A percentile compares a stretch with the other conserved stretches of the same genome.
These are phyloP conservation scores for Tympanopsis confertula DNA, from an alignment of 2,329 filamentous ascomycete genomes.

Conservation along the genomic window DNA sequence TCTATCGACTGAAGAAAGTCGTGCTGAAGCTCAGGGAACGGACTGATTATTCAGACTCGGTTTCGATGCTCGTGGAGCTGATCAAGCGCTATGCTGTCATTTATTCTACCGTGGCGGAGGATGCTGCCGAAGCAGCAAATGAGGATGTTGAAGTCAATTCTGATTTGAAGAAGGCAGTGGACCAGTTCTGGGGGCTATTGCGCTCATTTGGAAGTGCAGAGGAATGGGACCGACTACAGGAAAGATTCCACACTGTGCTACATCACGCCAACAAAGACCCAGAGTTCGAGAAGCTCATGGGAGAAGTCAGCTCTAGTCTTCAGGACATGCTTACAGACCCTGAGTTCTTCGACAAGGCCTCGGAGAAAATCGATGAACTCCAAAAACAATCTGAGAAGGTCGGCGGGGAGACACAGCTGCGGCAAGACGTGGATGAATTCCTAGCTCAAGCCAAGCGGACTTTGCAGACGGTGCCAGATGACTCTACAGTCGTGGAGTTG, in stretches of 20 bases:
- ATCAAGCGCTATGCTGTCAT: conserved; percentile 48
- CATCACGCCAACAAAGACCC: conserved; percentile 48
- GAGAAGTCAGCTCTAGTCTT: conserved; percentile 43
- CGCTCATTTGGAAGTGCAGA: conserved; percentile 45
- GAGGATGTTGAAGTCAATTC: conserved; percentile 44
- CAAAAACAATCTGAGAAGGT: conserved; percentile 31
- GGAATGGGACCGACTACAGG: conserved; percentile 46
- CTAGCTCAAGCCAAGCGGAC: conserved; percentile 43
- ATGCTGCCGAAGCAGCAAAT: conserved; percentile 37
- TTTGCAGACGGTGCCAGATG: conserved; percentile 37
- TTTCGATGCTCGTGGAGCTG: conserved; percentile 45
- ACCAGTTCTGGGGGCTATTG: conserved; percentile 48
- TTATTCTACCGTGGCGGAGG: conserved; percentile 44
- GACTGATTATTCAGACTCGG: conserved; percentile 51
- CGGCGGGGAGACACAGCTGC: conserved; percentile 14
- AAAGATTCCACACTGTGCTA: conserved; percentile 42
- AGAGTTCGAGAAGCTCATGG: conserved; percentile 49
- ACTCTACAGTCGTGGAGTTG: conserved; percentile 38
- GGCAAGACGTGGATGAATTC: conserved; percentile 44
- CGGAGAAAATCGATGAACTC: conserved; percentile 11
- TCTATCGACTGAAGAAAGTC: conserved; percentile 48
- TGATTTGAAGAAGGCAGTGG: conserved; percentile 45
- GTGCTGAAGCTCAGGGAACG: conserved; percentile 46
- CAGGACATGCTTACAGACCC: conserved; percentile 53
- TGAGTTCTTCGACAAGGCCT: conserved; percentile 47